Base-by-base conservation (phyloP, 1,139 yeast species). In the Saccharomyces uvarum region DNA sequence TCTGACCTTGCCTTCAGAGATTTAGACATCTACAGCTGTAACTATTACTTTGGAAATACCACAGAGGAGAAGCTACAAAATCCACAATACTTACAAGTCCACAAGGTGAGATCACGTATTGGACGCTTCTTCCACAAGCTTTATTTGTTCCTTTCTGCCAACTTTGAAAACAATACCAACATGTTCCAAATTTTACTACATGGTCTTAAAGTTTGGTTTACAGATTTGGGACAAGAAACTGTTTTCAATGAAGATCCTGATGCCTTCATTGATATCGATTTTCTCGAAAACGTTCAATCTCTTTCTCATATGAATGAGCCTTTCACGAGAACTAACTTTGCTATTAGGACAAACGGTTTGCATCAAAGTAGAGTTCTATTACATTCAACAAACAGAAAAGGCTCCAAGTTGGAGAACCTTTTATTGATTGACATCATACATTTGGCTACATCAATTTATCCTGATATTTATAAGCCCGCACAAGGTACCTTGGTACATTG, bases 191-290 rank as follows among this genome's bases (percentile, higher is more conserved):
- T 83, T 48, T 76, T 86, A 51, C 71, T 90, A 50, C 82, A 83
- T 64, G 85, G 85, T 2, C 69, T 86, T 53, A 83, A 86, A 62
- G 82, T 86, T 9, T 93, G 96, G 90, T 82, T 93, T 59, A 79
- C 88, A 16, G 95, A 90, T 67, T 86, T 87, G 28, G 96, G 96
- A 1, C 77, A 82, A 59, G 96, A 88, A 63, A 75, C 87, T 13
- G 74, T 85, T 0, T 79, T 85, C 52, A 85, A 79, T 53, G 73
- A 80, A 11, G 81, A 84, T 58, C 80, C 78, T 41, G 75, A 73
- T 48, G 69, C 77, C 9, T 66, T 70, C 38, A 69, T 79, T 27
- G 76, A 79, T 48, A 75, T 79, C 56, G 73, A 74, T 1, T 77
- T 75, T 58, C 73, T 80, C 58, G 77, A 75, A 44, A 75, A 76